phyloP scores from a whole-genome alignment of 1,284 basidiomycete species.

The Pisolithus thermaeus region DNA sequence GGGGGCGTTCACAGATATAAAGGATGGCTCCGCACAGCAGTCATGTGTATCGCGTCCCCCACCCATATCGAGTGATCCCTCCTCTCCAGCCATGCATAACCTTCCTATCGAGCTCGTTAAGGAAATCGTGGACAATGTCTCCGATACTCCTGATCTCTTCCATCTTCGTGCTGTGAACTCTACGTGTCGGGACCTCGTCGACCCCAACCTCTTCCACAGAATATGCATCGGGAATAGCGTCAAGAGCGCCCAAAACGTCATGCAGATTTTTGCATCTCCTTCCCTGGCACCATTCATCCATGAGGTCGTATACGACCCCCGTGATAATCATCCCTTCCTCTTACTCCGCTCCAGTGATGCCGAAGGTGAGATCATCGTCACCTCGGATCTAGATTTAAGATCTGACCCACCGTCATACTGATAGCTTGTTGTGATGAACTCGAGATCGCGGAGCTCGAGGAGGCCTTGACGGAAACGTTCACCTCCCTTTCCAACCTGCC shows the following conservation, averaged over 20 bases:
- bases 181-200: conserved; percentile 18
- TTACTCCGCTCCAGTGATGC: conserved; percentile 11
- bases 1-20: too few species aligned
- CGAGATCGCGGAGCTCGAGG: conserved; percentile 29
- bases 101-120: conserved; percentile 25
- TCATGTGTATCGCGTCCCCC: too few species aligned
- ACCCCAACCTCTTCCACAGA: conserved; percentile 18
- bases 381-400: background rate
- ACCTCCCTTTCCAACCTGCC: conserved; percentile 18
- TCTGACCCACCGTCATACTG: background rate
- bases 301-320: conserved; percentile 25
- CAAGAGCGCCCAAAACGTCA: conserved; percentile 22
- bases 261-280: conserved; percentile 17
- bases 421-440: conserved; percentile 22
- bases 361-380: conserved; percentile 12
- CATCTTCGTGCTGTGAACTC: conserved; percentile 24
- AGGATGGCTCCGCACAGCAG: too few species aligned
- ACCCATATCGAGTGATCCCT: too few species aligned
- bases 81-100: conserved; percentile 15
- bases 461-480: conserved; percentile 24
- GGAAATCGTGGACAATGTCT: conserved; percentile 18
- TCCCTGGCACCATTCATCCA: conserved; percentile 20
- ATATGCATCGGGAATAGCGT: conserved; percentile 21
- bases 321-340: conserved; percentile 19
- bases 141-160: conserved; percentile 22